Conservation (phyloP, 2,329 filamentous ascomycete genomes). For the Pestalotiopsis fici region DNA sequence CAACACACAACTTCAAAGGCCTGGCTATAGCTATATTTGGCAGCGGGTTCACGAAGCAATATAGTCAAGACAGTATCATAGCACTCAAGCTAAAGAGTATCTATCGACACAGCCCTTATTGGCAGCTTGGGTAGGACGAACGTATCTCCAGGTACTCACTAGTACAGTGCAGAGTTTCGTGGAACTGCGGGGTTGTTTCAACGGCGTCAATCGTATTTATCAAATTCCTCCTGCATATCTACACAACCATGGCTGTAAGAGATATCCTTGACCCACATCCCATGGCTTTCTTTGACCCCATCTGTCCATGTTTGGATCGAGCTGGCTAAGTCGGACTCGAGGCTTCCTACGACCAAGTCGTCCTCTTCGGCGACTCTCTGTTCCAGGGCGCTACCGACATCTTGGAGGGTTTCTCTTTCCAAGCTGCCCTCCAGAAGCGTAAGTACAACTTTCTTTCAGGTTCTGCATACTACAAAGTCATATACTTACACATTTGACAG, state of each 20-base stretch:
- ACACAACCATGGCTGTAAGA: neutral
- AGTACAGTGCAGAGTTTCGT: neutral
- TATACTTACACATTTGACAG: constrained; percentile 41
- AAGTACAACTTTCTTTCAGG: constrained; percentile 27
- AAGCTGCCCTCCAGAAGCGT: constrained; percentile 71
- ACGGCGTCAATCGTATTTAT: neutral
- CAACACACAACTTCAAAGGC: neutral
- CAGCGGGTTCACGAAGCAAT: too few species aligned
- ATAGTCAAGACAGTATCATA: too few species aligned
- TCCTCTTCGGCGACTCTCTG: constrained; percentile 91
- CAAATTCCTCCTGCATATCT: neutral
- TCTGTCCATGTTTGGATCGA: neutral
- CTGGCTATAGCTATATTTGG: neutral
- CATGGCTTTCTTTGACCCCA: neutral
- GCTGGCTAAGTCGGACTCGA: constrained; percentile 18
- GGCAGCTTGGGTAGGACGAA: neutral
- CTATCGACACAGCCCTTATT: too few species aligned
- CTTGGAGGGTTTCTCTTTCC: constrained; percentile 71
- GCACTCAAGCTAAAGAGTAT: too few species aligned
- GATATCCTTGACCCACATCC: too few species aligned
- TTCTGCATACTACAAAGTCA: neutral
- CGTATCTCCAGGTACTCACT: neutral
- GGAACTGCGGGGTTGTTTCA: neutral
- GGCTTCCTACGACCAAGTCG: constrained; percentile 68
- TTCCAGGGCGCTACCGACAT: constrained; percentile 68